Conservation (phyloP, 495 filamentous ascomycete species). For the Jackrogersella minutella region DNA sequence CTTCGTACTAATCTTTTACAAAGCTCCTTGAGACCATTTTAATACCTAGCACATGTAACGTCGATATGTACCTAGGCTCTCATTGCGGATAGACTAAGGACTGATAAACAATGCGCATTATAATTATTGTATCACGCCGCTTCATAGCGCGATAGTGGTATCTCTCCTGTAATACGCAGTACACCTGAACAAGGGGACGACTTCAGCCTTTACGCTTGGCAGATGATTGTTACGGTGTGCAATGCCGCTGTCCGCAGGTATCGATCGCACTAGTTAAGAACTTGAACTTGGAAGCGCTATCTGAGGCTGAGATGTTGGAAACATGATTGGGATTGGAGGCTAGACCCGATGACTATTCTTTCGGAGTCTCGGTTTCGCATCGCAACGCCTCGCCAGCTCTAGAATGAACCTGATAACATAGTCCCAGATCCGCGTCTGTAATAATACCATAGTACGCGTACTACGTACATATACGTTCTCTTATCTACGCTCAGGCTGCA, state of each 20-base stretch:
- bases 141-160: neutral
- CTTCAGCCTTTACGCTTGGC: neutral
- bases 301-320: constrained; percentile 9
- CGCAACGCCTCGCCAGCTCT: neutral
- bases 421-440: neutral
- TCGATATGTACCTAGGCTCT: constrained; percentile 8
- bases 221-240: neutral
- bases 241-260: neutral
- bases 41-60: constrained; percentile 22
- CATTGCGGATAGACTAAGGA: neutral
- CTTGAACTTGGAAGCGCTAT: neutral
- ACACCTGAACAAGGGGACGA: neutral
- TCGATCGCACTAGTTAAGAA: neutral
- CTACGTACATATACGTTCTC: neutral
- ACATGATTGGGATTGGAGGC: neutral
- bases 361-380: constrained; percentile 9
- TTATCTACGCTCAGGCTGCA: constrained; percentile 18
- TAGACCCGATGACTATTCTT: constrained; percentile 15
- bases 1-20: constrained; percentile 4
- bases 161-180: neutral
- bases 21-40: constrained; percentile 6
- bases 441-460: neutral
- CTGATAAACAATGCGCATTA: neutral
- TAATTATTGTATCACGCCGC: neutral
- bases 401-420: neutral